Base-by-base conservation (phyloP, 441 rosid genomes). In the Erysimum cheiri region DNA sequence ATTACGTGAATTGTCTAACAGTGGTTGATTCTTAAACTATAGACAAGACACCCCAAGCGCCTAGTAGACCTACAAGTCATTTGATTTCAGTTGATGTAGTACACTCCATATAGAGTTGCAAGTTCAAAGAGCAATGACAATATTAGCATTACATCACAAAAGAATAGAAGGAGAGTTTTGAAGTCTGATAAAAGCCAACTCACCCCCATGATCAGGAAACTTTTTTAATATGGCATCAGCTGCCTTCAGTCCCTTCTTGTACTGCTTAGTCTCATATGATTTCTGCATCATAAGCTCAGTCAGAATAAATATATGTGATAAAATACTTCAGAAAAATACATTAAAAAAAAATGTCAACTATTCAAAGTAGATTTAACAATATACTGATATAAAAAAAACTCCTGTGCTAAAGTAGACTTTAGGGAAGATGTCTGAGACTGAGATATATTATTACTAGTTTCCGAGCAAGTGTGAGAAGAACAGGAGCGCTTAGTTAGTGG, bases 131-230 rank as follows among this genome's bases (percentile, higher is more conserved):
- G 59, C 32, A 29, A 55, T 19, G 13, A 69, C 1, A 26, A 33
- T 15, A 40, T 8, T 17, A 13, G 33, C 58, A 67, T 41, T 22
- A 17, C 43, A 60, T 11, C 8, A 60, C 0, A 67, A 26, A 50
- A 66, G 7, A 44, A 65, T 3, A 9, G 37, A 31, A 66, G 41
- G 62, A 52, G 36, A 13, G 31, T 48, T 40, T 14, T 24, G 28
- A 26, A 3, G 28, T 26, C 28, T 26, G 53, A 17, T 52, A 60
- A 35, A 40, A 60, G 55, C 54, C 37, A 75, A 63, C 69, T 66
- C 82, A 96, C 99, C 99, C 65, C 99, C 99, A 93, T 96, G 99
- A 60, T 88, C 89, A 13, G 99, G 99, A 87, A 91, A 91, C 85
- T 91, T 96, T 80, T 89, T 93, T 80, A 93, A 75, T 61, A 96